Percentiles rank a stretch among this genome's conserved stretches.
phyloP scores from a whole-genome alignment of 495 filamentous ascomycete species.

The Entonaema liquescens region DNA sequence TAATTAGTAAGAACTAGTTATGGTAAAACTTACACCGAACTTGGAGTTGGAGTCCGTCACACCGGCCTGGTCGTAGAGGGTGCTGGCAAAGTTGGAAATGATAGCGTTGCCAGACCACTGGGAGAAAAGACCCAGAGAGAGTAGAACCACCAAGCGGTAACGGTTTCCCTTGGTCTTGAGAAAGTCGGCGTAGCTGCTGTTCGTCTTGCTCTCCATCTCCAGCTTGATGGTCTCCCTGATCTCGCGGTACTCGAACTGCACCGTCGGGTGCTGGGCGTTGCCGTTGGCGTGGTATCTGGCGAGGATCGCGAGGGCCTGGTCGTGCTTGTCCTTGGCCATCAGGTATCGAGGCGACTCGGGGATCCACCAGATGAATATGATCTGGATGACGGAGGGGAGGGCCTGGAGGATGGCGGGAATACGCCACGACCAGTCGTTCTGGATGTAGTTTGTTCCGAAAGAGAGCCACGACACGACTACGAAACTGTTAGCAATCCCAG shows the following conservation, averaged over 20 bases:
- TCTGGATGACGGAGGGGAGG: slow-evolving; percentile 58
- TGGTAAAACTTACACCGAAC: slow-evolving; percentile 50
- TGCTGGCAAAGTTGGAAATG: slow-evolving; percentile 69
- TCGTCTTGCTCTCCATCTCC: slow-evolving; percentile 56
- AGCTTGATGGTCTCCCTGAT: slow-evolving; percentile 66
- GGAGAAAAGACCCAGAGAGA: slow-evolving; percentile 69
- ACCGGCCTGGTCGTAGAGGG: slow-evolving; percentile 67
- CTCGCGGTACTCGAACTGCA: slow-evolving; percentile 67
- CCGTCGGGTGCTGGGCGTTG: slow-evolving; percentile 62
- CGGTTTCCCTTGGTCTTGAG: slow-evolving; percentile 74
- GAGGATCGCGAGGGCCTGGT: slow-evolving; percentile 67
- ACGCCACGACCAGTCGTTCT: slow-evolving; percentile 61
- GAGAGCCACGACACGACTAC: slow-evolving; percentile 61
- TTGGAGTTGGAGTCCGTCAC: slow-evolving; percentile 59
- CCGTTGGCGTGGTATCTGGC: slow-evolving; percentile 68
- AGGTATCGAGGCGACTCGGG: slow-evolving; percentile 71
- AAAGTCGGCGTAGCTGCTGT: slow-evolving; percentile 65
- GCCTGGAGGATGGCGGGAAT: slow-evolving; percentile 63
- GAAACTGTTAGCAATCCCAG: slow-evolving; percentile 5
- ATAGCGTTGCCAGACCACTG: slow-evolving; percentile 77
- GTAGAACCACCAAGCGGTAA: slow-evolving; percentile 65
- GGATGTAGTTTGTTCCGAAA: slow-evolving; percentile 59
- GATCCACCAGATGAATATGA: slow-evolving; percentile 64
- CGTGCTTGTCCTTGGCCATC: slow-evolving; percentile 70
- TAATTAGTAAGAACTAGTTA: slow-evolving; percentile 10